phyloP scores from a whole-genome alignment of 2,329 filamentous ascomycete species.

The Scytalidium lignicola region DNA sequence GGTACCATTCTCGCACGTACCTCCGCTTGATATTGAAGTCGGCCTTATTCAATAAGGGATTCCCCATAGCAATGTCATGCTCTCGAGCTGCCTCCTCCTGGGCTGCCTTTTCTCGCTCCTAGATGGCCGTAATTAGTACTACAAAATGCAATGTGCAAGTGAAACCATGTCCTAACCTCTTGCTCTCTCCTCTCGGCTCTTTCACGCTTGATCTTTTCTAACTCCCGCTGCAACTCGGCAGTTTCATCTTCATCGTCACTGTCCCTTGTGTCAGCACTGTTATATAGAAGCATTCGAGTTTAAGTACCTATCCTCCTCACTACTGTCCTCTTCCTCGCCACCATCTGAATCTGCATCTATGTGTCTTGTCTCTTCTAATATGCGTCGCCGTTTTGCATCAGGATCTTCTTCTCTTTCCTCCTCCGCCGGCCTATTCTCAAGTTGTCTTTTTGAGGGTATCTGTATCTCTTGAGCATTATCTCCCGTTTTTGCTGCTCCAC shows the following conservation, averaged over 20 bases:
- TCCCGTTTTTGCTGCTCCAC: conserved; percentile 46
- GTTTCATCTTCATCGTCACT: conserved; percentile 77
- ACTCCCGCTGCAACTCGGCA: conserved; percentile 82
- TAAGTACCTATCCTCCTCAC: conserved; percentile 52
- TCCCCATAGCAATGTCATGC: conserved; percentile 84
- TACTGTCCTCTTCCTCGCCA: conserved; percentile 51
- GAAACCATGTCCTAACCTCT: conserved; percentile 42
- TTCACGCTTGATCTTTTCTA: conserved; percentile 91
- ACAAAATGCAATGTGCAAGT: neutral
- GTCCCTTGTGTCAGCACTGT: conserved; percentile 26
- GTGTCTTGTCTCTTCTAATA: conserved; percentile 82
- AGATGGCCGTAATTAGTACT: conserved; percentile 11
- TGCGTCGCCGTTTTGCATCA: conserved; percentile 77
- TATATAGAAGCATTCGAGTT: neutral
- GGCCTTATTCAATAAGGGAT: conserved; percentile 81
- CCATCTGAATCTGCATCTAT: conserved; percentile 78
- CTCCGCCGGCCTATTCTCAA: conserved; percentile 44
- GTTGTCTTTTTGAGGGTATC: conserved; percentile 52
- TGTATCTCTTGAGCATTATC: conserved; percentile 47
- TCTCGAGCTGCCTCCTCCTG: conserved; percentile 80
- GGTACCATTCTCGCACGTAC: conserved; percentile 21
- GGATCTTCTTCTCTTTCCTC: conserved; percentile 57
- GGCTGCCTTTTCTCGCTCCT: conserved; percentile 76
- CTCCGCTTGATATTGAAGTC: conserved; percentile 85
- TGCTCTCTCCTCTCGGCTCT: conserved; percentile 71